Conservation (phyloP, 2,329 filamentous ascomycete species). For the Pseudocercospora eumusae region DNA sequence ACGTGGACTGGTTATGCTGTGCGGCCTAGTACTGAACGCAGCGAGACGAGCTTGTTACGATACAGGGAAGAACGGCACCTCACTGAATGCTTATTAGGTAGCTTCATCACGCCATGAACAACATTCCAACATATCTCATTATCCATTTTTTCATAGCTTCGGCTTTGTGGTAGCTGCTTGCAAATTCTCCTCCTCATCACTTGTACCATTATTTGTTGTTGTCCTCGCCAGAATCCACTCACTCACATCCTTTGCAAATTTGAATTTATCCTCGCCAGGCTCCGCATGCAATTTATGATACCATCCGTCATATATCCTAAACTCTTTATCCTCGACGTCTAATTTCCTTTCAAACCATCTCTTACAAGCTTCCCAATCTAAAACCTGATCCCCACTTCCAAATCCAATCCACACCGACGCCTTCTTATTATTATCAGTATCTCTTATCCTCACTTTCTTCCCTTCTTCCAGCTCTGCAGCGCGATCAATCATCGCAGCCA, state of each 20-base stretch:
- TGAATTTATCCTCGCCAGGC: slow-evolving; percentile 40
- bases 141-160: slow-evolving; percentile 15
- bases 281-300: slow-evolving; percentile 65
- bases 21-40: slow-evolving; percentile 2
- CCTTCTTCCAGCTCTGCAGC: slow-evolving; percentile 62
- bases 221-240: slow-evolving; percentile 40
- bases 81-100: not conserved
- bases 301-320: slow-evolving; percentile 73
- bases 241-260: slow-evolving; percentile 38
- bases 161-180: slow-evolving; percentile 11
- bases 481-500: slow-evolving; percentile 76
- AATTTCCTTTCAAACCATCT: slow-evolving; percentile 60
- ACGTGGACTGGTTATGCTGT: not conserved
- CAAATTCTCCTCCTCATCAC: not conserved
- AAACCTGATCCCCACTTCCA: slow-evolving; percentile 72
- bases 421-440: slow-evolving; percentile 55
- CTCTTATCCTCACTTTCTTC: slow-evolving; percentile 49
- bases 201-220: slow-evolving; percentile 14
- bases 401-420: slow-evolving; percentile 71
- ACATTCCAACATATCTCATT: not conserved
- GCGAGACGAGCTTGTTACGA: not conserved
- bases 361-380: slow-evolving; percentile 65
- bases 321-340: slow-evolving; percentile 65
- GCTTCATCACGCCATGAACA: not conserved
- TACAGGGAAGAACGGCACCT: not conserved